Conservation (phyloP, 2,329 filamentous ascomycete genomes). For the Pezizomycotina sp. region DNA sequence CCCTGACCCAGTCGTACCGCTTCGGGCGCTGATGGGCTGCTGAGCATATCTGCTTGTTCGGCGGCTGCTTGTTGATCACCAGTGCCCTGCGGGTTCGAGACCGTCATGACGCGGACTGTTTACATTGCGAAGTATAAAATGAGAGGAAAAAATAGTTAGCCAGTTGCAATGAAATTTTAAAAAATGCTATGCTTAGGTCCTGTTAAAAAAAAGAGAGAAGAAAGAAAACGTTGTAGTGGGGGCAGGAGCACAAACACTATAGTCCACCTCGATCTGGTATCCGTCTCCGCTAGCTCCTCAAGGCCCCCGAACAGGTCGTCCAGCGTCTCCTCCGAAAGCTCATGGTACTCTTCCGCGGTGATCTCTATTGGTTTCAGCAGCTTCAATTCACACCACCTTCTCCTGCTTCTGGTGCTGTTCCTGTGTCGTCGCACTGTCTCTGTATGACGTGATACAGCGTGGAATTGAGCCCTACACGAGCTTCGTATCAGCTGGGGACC, state of each 20-base stretch:
- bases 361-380: no score
- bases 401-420: no score
- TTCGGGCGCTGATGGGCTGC: slow-evolving; percentile 83
- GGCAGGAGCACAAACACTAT: slow-evolving; percentile 46
- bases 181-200: neutral
- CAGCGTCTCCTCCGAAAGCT: slow-evolving; percentile 20
- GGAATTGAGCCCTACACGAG: no score
- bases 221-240: neutral
- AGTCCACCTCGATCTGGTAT: slow-evolving; percentile 75
- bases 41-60: slow-evolving; percentile 95
- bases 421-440: no score
- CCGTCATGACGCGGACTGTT: slow-evolving; percentile 65
- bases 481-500: no score
- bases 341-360: slow-evolving; percentile 20
- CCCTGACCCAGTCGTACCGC: slow-evolving; percentile 69
- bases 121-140: slow-evolving; percentile 10
- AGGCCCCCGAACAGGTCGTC: slow-evolving; percentile 41
- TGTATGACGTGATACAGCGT: no score
- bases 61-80: slow-evolving; percentile 95
- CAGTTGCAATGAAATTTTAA: slow-evolving; percentile 5
- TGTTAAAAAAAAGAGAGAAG: neutral
- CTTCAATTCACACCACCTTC: no score
- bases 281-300: slow-evolving; percentile 58
- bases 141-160: slow-evolving; percentile 5
- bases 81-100: slow-evolving; percentile 60